phyloP scores from a whole-genome alignment of 2,329 filamentous ascomycete genomes.

The Scytalidium sp. region DNA sequence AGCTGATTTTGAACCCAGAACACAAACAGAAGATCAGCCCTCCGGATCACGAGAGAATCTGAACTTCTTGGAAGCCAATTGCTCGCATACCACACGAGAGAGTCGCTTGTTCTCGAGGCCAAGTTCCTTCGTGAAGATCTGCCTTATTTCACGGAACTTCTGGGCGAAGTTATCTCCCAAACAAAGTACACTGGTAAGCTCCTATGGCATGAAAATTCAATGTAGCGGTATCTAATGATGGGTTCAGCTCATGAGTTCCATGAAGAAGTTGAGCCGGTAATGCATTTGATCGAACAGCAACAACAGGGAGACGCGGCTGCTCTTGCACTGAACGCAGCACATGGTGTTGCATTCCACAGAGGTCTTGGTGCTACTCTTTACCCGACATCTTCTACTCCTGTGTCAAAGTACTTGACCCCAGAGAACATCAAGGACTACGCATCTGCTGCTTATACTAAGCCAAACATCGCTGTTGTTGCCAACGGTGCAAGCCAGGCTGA shows the following conservation, averaged over 20 bases:
- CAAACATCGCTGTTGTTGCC: slow-evolving; percentile 87
- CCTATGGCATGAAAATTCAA: slow-evolving; percentile 7
- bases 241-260: slow-evolving; percentile 78
- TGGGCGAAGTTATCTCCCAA: slow-evolving; percentile 84
- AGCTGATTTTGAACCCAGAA: slow-evolving; percentile 47
- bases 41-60: slow-evolving; percentile 91
- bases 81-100: slow-evolving; percentile 82
- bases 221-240: slow-evolving; percentile 5
- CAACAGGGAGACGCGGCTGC: slow-evolving; percentile 59
- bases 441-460: slow-evolving; percentile 76
- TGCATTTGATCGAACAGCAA: slow-evolving; percentile 75
- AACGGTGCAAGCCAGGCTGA: slow-evolving; percentile 78
- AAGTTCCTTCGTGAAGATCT: slow-evolving; percentile 95
- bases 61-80: slow-evolving; percentile 94
- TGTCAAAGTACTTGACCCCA: slow-evolving; percentile 78
- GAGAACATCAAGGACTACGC: slow-evolving; percentile 74
- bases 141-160: slow-evolving; percentile 94
- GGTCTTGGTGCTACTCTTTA: slow-evolving; percentile 81
- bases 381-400: slow-evolving; percentile 67
- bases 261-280: slow-evolving; percentile 77
- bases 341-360: slow-evolving; percentile 86
- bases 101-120: slow-evolving; percentile 88
- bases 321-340: slow-evolving; percentile 81
- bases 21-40: slow-evolving; percentile 81
- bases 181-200: slow-evolving; percentile 78